Percentiles rank a stretch among this genome's conserved stretches.
Conservation (phyloP, 495 filamentous ascomycete genomes). For the Aspergillus leporis region DNA sequence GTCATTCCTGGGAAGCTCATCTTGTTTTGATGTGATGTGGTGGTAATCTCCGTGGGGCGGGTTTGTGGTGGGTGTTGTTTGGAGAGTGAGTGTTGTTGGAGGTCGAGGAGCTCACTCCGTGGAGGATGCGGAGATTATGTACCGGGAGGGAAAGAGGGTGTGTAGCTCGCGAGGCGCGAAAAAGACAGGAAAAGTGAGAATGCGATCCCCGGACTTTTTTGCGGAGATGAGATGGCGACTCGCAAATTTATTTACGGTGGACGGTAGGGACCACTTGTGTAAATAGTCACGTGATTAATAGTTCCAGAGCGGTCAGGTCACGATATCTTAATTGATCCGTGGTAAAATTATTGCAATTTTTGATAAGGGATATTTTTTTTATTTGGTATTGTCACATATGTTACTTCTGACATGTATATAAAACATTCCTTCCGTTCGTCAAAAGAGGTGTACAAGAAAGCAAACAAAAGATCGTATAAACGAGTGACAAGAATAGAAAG, state of each 20-base stretch:
- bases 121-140: not conserved
- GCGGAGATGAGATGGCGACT: conserved; percentile 32
- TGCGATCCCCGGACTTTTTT: conserved; percentile 29
- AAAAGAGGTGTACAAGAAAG: not conserved
- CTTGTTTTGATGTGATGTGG: not conserved
- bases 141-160: not conserved
- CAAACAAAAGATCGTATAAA: conserved; percentile 2
- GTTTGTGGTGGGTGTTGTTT: not conserved
- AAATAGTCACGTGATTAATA: conserved; percentile 24
- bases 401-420: not conserved
- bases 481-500: conserved; percentile 10
- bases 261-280: conserved; percentile 16
- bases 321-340: too few relatives aligned
- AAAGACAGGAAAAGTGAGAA: not conserved
- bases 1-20: conserved; percentile 47
- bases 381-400: not conserved
- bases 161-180: not conserved
- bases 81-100: too few relatives aligned
- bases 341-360: not conserved
- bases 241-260: conserved; percentile 38
- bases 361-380: not conserved
- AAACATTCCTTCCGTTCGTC: not conserved
- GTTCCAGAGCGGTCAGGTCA: too few relatives aligned
- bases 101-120: not conserved
- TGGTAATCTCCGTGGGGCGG: not conserved